Percentiles rank a stretch among this genome's conserved stretches.
These are phyloP conservation scores for Quillaja saponaria DNA, from an alignment of 306 rosid species.

Conservation along the genomic window DNA sequence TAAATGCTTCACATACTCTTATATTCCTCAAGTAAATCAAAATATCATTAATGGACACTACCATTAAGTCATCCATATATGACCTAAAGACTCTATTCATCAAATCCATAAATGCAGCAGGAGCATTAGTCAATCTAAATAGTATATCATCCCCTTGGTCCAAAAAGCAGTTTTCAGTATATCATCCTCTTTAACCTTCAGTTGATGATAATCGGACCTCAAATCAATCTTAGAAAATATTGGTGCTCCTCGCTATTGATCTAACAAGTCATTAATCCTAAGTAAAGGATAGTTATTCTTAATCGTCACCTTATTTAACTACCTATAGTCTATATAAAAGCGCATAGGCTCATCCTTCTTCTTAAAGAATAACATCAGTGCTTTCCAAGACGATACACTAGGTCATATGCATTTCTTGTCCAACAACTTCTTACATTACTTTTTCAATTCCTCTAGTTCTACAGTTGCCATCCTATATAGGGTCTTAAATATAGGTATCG, in stretches of 20 bases:
- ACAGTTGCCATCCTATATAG: too few relatives aligned
- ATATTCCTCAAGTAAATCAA: background rate
- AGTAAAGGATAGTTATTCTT: background rate
- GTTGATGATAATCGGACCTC: background rate
- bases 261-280: background rate
- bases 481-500: too few relatives aligned
- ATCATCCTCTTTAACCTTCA: background rate
- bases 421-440: too few relatives aligned
- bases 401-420: background rate
- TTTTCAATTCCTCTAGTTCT: too few relatives aligned
- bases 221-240: background rate
- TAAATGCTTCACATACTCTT: background rate
- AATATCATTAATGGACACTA: background rate
- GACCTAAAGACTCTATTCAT: too few relatives aligned
- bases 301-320: constrained; percentile 5
- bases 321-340: background rate
- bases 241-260: background rate
- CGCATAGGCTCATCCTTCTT: background rate
- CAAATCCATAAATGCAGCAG: background rate
- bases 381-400: background rate
- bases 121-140: background rate
- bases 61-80: background rate
- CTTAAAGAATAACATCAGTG: background rate
- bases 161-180: background rate
- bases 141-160: background rate